Percentiles rank a stretch among this genome's conserved stretches.
Evolutionary conservation across 177 flowering plant species (phyloP).

Genomic region (Vitis hybrid): DNA sequence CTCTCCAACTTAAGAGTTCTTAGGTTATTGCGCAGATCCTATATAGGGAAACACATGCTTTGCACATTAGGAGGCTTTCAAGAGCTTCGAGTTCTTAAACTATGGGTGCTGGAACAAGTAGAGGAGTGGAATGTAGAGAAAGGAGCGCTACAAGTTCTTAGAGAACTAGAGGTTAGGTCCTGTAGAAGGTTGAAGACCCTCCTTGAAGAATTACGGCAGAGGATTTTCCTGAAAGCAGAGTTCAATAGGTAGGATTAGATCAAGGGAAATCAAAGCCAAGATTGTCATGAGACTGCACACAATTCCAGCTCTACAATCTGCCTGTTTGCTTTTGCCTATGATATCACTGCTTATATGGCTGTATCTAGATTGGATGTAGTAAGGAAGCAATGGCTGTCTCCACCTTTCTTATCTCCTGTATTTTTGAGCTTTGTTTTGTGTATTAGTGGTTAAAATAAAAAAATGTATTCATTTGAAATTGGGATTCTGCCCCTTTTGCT

Average conservation of each 20-base stretch:
- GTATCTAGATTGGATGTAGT: no score
- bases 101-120: not conserved
- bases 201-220: not conserved
- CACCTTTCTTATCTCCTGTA: no score
- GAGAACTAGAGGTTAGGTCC: constrained; percentile 9
- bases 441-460: no score
- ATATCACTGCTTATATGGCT: no score
- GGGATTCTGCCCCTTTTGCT: no score
- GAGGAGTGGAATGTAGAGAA: not conserved
- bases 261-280: no score
- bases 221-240: not conserved
- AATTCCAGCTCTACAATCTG: no score
- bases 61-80: not conserved
- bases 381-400: no score
- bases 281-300: no score
- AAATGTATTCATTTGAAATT: no score
- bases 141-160: not conserved
- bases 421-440: no score
- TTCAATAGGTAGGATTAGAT: not conserved
- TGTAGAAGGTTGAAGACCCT: not conserved
- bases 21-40: not conserved
- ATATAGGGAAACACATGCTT: not conserved
- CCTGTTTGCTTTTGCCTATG: no score
- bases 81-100: not conserved
- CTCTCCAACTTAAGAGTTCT: not conserved